Evolutionary conservation across 805 yeast genomes (phyloP).

Genomic region (Pichia manshurica): DNA sequence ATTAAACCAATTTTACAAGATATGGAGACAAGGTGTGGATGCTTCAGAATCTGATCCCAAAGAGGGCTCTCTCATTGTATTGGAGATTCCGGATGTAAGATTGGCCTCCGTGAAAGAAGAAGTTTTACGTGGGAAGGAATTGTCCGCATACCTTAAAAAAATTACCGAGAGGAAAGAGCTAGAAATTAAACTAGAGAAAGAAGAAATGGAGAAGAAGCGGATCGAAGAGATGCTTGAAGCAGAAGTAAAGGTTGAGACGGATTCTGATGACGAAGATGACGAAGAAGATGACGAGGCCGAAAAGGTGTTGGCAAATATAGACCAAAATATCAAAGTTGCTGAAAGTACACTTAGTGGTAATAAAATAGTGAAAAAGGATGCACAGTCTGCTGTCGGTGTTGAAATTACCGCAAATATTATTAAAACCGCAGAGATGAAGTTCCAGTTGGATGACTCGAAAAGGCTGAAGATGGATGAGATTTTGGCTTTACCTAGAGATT

Average conservation of each 20-base stretch:
- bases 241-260: conserved; percentile 31
- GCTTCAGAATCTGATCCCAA: conserved; percentile 28
- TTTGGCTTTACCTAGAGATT: conserved; percentile 44
- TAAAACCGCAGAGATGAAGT: conserved; percentile 21
- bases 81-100: conserved; percentile 33
- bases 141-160: conserved; percentile 40
- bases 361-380: neutral
- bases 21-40: conserved; percentile 18
- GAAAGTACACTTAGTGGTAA: too few species aligned
- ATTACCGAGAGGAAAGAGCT: conserved; percentile 42
- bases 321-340: neutral
- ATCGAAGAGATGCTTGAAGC: conserved; percentile 28
- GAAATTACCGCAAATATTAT: conserved; percentile 7
- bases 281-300: conserved; percentile 25
- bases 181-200: conserved; percentile 31
- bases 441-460: conserved; percentile 18
- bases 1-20: conserved; percentile 5
- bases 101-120: conserved; percentile 43
- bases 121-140: conserved; percentile 43
- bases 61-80: conserved; percentile 59
- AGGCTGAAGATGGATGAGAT: conserved; percentile 30
- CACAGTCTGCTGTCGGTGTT: conserved; percentile 2
- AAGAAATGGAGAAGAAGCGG: conserved; percentile 21
- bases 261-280: conserved; percentile 19
- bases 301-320: neutral